Evolutionary conservation across 805 yeast genomes (phyloP).

Genomic region (Candida sithepensis): DNA sequence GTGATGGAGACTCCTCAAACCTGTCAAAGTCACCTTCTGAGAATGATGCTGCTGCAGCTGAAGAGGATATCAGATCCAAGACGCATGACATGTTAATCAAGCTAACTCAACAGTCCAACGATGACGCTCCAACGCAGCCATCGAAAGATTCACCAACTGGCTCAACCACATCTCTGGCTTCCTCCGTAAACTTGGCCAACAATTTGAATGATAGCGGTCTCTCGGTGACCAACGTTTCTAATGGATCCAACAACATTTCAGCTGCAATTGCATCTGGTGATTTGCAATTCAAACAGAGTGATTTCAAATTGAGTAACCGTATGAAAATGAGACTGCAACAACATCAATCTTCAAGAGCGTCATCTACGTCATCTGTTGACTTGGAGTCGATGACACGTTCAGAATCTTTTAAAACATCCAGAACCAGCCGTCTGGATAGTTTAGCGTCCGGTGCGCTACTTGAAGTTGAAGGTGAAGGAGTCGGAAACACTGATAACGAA

Average conservation of each 20-base stretch:
- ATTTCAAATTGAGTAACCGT: constrained; percentile 29
- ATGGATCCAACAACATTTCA: background rate
- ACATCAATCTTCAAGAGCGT: constrained; percentile 15
- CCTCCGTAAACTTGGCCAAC: constrained; percentile 3
- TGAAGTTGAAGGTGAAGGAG: constrained; percentile 12
- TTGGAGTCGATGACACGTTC: constrained; percentile 20
- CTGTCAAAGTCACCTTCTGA: background rate
- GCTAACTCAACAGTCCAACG: constrained; percentile 17
- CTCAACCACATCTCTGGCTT: constrained; percentile 14
- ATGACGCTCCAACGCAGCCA: background rate
- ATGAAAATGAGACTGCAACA: constrained; percentile 27
- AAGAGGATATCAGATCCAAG: constrained; percentile 22
- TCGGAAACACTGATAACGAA: constrained; percentile 2
- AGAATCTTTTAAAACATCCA: constrained; percentile 20
- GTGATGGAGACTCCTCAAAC: background rate
- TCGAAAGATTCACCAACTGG: background rate
- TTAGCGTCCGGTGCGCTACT: constrained; percentile 12
- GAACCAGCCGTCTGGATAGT: constrained; percentile 12
- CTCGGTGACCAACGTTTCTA: background rate
- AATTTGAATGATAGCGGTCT: constrained; percentile 2
- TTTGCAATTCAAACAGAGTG: constrained; percentile 20
- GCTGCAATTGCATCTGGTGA: constrained; percentile 10
- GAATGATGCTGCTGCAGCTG: constrained; percentile 16
- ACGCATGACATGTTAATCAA: constrained; percentile 28
- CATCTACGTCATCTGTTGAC: constrained; percentile 20